Evolutionary conservation across 2,329 filamentous ascomycete species (phyloP), one percentile per base, ranked within the genome.

Genomic region (Aspergillus tamarii): DNA sequence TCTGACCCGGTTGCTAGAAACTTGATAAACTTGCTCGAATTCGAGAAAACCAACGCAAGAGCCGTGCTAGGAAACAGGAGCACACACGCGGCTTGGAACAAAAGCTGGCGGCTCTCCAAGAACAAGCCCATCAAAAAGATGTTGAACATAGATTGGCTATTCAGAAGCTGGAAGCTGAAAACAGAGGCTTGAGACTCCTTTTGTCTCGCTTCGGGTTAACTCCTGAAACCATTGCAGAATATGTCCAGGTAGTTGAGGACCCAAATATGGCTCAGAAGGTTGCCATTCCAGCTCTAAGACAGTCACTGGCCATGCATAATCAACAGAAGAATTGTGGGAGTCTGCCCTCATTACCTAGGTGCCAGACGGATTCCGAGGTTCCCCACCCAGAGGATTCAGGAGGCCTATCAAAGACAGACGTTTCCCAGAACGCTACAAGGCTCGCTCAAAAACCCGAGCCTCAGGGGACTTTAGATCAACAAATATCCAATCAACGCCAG

Each of bases 1-100:
- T 43, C 60, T 58, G 11, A 48, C 34, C 19, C 7, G 32, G 7
- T 36, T 30, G n/a, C 2, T 50, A 78, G 73, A 69, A 72, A 56
- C 54, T 65, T 36, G 70, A 74, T 34, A 71, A 72, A 61, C 71
- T 76, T 39, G 84, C 86, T 54, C 74, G 77, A 30, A 69, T 79
- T 34, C 68, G 77, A 21, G 77, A 78, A 34, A 79, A 78, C 39
- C 77, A 79, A 59, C 77, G 77, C 39, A 77, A 72, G 52, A 78
- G 77, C 56, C 72, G 77, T 43, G 76, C 77, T 3, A 69, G 70
- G 48, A 74, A 71, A 57, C 77, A 77, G 61, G 74, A 77, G 60
- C 71, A 78, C 61, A 70, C 74, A 46, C 74, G 71, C n/a, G 76
- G 78, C 34, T 62, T 79, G 16, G 75, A 78, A 58, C 71, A 77